Base-by-base conservation (phyloP, 257 asterid species). In the Primulina eburnea region DNA sequence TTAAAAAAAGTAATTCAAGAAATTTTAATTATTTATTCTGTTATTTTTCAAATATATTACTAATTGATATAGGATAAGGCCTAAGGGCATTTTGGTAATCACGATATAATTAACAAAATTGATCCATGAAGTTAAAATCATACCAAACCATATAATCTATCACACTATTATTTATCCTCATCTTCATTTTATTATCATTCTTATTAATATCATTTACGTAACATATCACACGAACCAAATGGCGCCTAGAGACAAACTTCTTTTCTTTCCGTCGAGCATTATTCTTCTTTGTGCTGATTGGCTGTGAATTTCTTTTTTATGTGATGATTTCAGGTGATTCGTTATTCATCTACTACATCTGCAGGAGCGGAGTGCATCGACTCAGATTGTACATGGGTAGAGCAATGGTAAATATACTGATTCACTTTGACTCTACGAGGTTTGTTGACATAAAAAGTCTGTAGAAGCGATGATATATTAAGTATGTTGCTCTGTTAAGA, bases 281-380 rank as follows among this genome's bases (percentile, higher is more conserved):
- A 43, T 53, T 52, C 12, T 70, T 71, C 55, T 10, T 50, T 60
- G 18, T 71, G 53, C 56, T 67, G 52, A 74, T 66, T 50, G 71
- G 68, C 71, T 72, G 80, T 82, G 72, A 78, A 50, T 24, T 69
- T 16, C 53, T 72, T 73, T 38, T 43, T 29, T 2, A 50, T 77
- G 65, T 38, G 64, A 70, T 70, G 76, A 32, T 86, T 83, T 79
- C 92, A 92, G 97, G 96, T 89, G 70, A 92, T 92, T 71, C 81
- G 68, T 71, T 92, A 57, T 83, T 90, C 98, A 28, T 92, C 96
- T 72, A 89, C 95, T 34, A 74, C 85, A 68, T 92, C 98, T 56
- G 98, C 98, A 32, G 97, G 98, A 73, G 98, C 98, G 32, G 95
- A 92, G 84, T 90, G 98, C 80, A 90, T 92, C 65, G 96, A 92